Percentiles rank a stretch among this genome's conserved stretches.
phyloP scores from a whole-genome alignment of 495 filamentous ascomycete genomes.

The Oidiodendron maius region DNA sequence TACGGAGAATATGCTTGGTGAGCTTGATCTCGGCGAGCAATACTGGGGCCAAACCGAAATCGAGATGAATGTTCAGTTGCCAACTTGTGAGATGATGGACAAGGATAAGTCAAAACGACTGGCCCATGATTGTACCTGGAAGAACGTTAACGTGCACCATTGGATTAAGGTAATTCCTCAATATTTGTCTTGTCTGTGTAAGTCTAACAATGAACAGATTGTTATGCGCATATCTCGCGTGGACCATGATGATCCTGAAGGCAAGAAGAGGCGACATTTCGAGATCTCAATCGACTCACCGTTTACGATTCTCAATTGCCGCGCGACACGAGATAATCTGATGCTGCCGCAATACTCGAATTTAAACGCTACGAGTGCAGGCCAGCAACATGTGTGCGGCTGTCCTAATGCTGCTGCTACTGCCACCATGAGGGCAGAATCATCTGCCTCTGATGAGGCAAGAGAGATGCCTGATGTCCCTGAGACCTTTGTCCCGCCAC shows the following conservation, averaged over 20 bases:
- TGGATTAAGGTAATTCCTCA: constrained; percentile 84
- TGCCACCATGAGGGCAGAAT: constrained; percentile 19
- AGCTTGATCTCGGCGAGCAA: constrained; percentile 59
- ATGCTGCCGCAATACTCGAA: constrained; percentile 79
- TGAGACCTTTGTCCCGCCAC: constrained; percentile 5
- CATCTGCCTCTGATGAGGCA: constrained; percentile 11
- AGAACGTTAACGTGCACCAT: constrained; percentile 93
- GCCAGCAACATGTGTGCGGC: constrained; percentile 55
- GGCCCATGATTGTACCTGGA: constrained; percentile 93
- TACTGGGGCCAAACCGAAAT: constrained; percentile 87
- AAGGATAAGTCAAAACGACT: constrained; percentile 68
- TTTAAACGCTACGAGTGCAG: constrained; percentile 18
- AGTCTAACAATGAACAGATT: constrained; percentile 55
- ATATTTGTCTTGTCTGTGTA: neutral
- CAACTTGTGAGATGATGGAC: constrained; percentile 85
- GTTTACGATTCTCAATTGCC: constrained; percentile 92
- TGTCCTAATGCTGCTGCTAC: constrained; percentile 58
- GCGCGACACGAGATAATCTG: constrained; percentile 86
- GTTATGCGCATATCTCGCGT: constrained; percentile 91
- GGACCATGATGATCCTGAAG: constrained; percentile 69
- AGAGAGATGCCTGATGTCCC: neutral
- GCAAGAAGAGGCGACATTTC: constrained; percentile 83
- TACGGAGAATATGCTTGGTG: constrained; percentile 72
- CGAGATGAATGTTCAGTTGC: constrained; percentile 93
- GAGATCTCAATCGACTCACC: constrained; percentile 99